Percentiles rank a stretch among this genome's conserved stretches.
These are phyloP conservation scores for Fusarium tjaetaba DNA, from an alignment of 2,329 filamentous ascomycete species.

Conservation along the genomic window DNA sequence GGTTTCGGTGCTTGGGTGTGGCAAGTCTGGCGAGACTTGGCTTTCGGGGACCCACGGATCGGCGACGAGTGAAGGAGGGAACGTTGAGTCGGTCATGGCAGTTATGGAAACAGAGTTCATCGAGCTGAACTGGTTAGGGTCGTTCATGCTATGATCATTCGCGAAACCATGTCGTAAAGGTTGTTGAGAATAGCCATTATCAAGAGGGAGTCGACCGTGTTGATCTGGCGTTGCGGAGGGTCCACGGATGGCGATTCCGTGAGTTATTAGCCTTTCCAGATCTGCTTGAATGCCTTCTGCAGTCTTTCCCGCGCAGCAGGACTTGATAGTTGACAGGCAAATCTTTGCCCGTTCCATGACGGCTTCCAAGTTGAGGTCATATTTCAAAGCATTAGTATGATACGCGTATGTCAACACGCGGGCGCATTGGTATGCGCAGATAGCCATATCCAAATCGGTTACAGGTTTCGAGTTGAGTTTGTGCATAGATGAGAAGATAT, in stretches of 20 bases:
- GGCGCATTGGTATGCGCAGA: constrained; percentile 66
- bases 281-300: constrained; percentile 59
- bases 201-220: constrained; percentile 28
- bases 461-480: constrained; percentile 62
- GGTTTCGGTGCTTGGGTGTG: constrained; percentile 33
- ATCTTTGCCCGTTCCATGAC: constrained; percentile 61
- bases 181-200: constrained; percentile 38
- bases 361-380: constrained; percentile 56
- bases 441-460: constrained; percentile 64
- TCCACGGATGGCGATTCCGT: constrained; percentile 50
- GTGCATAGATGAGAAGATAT: constrained; percentile 63
- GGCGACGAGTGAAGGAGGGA: constrained; percentile 45
- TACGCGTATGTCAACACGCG: constrained; percentile 63
- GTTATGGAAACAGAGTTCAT: constrained; percentile 28
- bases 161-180: constrained; percentile 39
- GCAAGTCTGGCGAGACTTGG: constrained; percentile 40
- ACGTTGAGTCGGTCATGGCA: constrained; percentile 45
- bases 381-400: constrained; percentile 55
- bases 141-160: constrained; percentile 44
- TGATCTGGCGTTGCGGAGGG: constrained; percentile 35
- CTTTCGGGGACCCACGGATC: constrained; percentile 46
- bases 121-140: constrained; percentile 29
- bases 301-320: constrained; percentile 62
- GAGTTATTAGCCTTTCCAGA: constrained; percentile 61
- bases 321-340: constrained; percentile 61